Conservation (phyloP, 331 rosid species). For the Cucumis variabilis region DNA sequence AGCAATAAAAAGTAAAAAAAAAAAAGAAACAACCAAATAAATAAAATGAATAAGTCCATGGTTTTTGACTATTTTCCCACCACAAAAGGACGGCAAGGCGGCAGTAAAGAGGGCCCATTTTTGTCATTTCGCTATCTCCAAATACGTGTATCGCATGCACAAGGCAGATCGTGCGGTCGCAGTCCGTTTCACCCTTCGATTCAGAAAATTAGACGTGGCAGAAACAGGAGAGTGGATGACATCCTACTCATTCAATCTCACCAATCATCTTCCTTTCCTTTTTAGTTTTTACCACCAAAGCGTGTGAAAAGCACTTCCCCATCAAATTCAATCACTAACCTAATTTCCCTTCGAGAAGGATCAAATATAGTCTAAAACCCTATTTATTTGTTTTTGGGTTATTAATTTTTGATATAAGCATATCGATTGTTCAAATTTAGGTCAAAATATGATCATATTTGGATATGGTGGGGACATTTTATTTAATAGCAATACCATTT, state of each 20-base stretch:
- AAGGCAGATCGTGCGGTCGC: conserved; percentile 25
- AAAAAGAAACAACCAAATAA: background rate
- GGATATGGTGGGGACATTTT: background rate
- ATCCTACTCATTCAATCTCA: background rate
- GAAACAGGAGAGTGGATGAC: background rate
- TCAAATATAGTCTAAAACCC: background rate
- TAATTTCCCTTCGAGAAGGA: conserved; percentile 10
- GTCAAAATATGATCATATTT: background rate
- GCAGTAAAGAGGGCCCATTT: background rate
- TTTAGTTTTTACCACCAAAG: background rate
- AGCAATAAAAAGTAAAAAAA: background rate
- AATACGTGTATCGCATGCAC: conserved; percentile 27
- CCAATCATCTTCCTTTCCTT: background rate
- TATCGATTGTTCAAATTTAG: background rate
- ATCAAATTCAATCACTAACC: conserved; percentile 13
- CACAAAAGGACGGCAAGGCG: background rate
- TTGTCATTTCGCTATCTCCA: background rate
- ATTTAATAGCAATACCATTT: too few species aligned
- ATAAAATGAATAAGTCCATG: background rate
- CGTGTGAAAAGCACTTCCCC: background rate
- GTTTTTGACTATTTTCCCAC: background rate
- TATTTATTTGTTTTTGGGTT: background rate
- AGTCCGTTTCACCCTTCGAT: background rate
- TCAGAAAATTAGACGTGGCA: background rate
- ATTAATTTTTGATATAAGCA: background rate